These are phyloP conservation scores for Elsinoe fawcettii DNA, from an alignment of 2,329 filamentous ascomycete species.

Conservation along the genomic window DNA sequence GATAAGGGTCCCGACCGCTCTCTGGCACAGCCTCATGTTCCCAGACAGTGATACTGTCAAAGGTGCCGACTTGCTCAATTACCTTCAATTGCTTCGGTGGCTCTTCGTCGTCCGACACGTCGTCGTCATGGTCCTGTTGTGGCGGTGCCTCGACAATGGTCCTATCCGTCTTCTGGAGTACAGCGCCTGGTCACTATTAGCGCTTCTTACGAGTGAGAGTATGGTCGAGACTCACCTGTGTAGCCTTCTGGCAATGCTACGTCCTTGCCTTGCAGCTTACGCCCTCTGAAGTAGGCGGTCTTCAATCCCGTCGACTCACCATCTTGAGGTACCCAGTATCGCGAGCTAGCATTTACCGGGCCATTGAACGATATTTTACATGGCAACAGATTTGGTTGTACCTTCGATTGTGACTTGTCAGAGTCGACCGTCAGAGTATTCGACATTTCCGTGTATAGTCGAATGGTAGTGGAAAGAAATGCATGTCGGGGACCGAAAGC, in stretches of 20 bases:
- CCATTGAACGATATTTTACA: slow-evolving; percentile 75
- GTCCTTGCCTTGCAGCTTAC: slow-evolving; percentile 63
- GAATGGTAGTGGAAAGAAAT: background rate
- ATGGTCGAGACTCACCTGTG: slow-evolving; percentile 37
- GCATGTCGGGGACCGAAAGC: slow-evolving; percentile 4
- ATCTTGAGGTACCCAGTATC: slow-evolving; percentile 62
- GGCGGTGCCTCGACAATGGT: slow-evolving; percentile 15
- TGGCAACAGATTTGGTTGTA: slow-evolving; percentile 62
- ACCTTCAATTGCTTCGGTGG: slow-evolving; percentile 45
- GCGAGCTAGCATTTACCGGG: slow-evolving; percentile 52
- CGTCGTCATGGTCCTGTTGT: slow-evolving; percentile 32
- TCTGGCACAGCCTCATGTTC: slow-evolving; percentile 63
- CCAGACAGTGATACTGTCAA: slow-evolving; percentile 76
- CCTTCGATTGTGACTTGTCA: background rate
- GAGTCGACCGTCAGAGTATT: slow-evolving; percentile 3
- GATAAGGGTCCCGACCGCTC: slow-evolving; percentile 57
- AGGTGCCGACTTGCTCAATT: slow-evolving; percentile 57
- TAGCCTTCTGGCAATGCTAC: slow-evolving; percentile 65
- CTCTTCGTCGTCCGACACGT: slow-evolving; percentile 38
- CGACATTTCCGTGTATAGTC: background rate
- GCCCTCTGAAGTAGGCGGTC: slow-evolving; percentile 66
- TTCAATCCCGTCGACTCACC: slow-evolving; percentile 33
- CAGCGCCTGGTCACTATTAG: slow-evolving; percentile 15
- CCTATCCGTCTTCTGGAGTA: slow-evolving; percentile 25
- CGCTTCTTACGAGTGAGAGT: background rate